phyloP scores from a whole-genome alignment of 2,329 filamentous ascomycete species.

The Curvularia eragrostidis region DNA sequence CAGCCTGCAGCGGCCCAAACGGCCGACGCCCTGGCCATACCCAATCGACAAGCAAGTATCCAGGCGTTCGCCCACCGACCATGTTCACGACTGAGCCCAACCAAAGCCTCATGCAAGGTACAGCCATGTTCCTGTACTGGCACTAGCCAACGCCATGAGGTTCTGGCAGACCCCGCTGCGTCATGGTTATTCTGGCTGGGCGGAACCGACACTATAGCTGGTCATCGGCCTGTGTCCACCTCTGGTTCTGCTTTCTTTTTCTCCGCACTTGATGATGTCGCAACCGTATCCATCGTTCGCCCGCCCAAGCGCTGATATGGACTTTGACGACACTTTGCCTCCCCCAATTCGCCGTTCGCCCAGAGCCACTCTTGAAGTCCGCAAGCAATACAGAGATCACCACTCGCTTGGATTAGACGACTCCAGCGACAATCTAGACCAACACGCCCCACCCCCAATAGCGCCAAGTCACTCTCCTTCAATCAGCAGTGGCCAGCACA shows the following conservation, averaged over 20 bases:
- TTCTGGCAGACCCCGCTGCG: slow-evolving; percentile 16
- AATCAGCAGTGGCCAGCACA: slow-evolving; percentile 4
- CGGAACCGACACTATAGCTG: slow-evolving; percentile 12
- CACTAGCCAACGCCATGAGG: slow-evolving; percentile 14
- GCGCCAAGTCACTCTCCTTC: slow-evolving; percentile 23
- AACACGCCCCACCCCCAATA: slow-evolving; percentile 29
- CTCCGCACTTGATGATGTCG: slow-evolving; percentile 2
- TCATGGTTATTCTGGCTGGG: slow-evolving; percentile 14
- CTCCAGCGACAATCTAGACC: slow-evolving; percentile 23
- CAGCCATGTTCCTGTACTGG: slow-evolving; percentile 7
- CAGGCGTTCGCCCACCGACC: slow-evolving; percentile 4
- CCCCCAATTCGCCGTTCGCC: slow-evolving; percentile 31
- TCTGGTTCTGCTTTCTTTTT: slow-evolving; percentile 10
- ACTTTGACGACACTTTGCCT: slow-evolving; percentile 23
- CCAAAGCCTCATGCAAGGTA: slow-evolving; percentile 21
- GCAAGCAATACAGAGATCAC: slow-evolving; percentile 18
- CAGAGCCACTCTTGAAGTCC: slow-evolving; percentile 26
- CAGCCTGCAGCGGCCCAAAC: slow-evolving; percentile 16
- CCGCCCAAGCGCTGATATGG: slow-evolving; percentile 23
- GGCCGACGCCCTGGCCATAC: slow-evolving; percentile 14
- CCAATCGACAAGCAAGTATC: slow-evolving; percentile 10
- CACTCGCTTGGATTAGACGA: slow-evolving; percentile 19
- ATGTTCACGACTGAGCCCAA: slow-evolving; percentile 8
- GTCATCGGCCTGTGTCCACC: slow-evolving; percentile 6
- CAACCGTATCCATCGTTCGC: slow-evolving; percentile 9